Conservation (phyloP, 176 grass and related monocot genomes). For the Canna indica region DNA sequence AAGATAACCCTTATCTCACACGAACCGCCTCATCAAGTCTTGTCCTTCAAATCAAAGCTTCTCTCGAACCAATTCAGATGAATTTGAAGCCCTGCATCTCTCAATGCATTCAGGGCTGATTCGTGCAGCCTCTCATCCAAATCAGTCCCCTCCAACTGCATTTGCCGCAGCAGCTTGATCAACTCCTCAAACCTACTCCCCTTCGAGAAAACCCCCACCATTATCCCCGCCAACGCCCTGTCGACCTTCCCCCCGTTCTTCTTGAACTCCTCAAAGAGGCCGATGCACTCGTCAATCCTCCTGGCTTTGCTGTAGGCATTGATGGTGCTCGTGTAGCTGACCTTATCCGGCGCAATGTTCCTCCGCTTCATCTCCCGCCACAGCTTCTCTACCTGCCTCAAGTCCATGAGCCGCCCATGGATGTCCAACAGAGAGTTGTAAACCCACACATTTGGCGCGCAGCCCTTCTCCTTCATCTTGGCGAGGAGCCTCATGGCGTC, state of each 20-base stretch:
- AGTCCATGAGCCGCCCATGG: constrained; percentile 45
- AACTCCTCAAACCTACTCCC: constrained; percentile 57
- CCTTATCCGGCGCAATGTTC: constrained; percentile 42
- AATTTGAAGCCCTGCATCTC: constrained; percentile 58
- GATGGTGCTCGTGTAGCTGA: constrained; percentile 75
- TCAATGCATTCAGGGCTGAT: constrained; percentile 52
- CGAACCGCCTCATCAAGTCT: constrained; percentile 4
- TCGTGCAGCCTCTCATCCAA: constrained; percentile 57
- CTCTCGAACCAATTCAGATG: constrained; percentile 58
- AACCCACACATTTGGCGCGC: constrained; percentile 63
- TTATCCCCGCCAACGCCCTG: constrained; percentile 52
- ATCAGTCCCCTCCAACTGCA: constrained; percentile 32
- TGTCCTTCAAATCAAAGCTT: constrained; percentile 58
- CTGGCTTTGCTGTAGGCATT: constrained; percentile 56
- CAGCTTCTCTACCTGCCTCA: constrained; percentile 76
- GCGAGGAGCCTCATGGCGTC: constrained; percentile 68
- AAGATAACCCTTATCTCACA: too few relatives aligned
- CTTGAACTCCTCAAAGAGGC: constrained; percentile 59
- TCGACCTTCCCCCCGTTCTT: constrained; percentile 51
- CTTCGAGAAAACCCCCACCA: constrained; percentile 70
- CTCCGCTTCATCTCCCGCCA: constrained; percentile 82
- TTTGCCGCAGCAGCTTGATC: constrained; percentile 53
- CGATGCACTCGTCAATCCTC: constrained; percentile 52
- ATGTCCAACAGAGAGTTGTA: constrained; percentile 96
- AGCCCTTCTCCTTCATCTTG: constrained; percentile 85